Evolutionary conservation across 352 stramenopile species (phyloP).

Genomic region (Thalassiosira hispida): DNA sequence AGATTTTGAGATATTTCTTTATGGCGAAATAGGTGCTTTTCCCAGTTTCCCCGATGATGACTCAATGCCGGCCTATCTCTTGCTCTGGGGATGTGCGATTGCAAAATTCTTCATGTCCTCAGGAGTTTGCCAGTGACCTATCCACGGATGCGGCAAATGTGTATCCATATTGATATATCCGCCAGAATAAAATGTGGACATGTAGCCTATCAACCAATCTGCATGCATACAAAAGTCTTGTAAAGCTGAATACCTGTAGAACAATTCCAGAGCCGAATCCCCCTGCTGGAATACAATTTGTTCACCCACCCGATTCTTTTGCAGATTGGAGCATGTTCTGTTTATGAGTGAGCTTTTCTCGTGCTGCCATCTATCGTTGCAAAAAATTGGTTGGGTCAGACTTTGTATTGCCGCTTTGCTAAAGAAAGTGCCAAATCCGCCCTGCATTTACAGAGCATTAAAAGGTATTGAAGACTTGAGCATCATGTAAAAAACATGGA

Average conservation of each 20-base stretch:
- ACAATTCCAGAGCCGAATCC: constrained; percentile 32
- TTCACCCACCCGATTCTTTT: constrained; percentile 34
- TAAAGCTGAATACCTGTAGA: constrained; percentile 38
- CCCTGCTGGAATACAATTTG: constrained; percentile 18
- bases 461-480: background rate
- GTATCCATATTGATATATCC: background rate
- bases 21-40: no score
- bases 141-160: background rate
- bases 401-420: constrained; percentile 20
- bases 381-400: constrained; percentile 25
- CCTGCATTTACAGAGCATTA: background rate
- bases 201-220: constrained; percentile 14
- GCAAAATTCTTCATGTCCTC: background rate
- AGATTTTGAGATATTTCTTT: no score
- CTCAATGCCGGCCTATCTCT: no score
- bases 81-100: no score
- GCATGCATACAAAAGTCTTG: constrained; percentile 42
- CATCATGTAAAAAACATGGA: background rate
- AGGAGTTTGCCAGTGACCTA: constrained; percentile 1
- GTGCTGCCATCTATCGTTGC: background rate
- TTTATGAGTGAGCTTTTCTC: background rate
- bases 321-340: constrained; percentile 10
- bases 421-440: constrained; percentile 33
- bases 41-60: no score
- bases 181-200: constrained; percentile 3